Evolutionary conservation across 1,284 basidiomycete species (phyloP).

Genomic region (Golubevia sp.): DNA sequence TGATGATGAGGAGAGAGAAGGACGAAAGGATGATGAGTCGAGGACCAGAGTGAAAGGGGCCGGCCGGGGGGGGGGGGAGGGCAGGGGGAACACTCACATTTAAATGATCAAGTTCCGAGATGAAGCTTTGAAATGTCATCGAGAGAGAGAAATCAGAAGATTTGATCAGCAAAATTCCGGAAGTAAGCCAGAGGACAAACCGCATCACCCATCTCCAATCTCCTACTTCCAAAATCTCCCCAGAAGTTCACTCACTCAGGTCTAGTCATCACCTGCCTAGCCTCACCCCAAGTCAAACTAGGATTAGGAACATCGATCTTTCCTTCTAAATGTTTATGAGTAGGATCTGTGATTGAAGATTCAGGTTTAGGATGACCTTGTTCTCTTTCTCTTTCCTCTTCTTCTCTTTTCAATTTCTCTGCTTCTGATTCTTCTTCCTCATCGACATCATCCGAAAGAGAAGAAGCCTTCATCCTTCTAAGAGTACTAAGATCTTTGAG

Average conservation of each 20-base stretch:
- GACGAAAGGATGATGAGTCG: too few species aligned
- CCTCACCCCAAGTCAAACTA: constrained; percentile 49
- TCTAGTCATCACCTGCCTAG: constrained; percentile 49
- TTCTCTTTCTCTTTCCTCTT: constrained; percentile 14
- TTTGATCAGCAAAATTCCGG: too few species aligned
- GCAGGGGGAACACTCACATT: constrained; percentile 4
- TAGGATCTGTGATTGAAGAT: constrained; percentile 30
- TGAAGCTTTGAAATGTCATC: not conserved
- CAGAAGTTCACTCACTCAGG: constrained; percentile 41
- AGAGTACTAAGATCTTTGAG: not conserved
- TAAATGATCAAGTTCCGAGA: constrained; percentile 5
- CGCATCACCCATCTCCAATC: too few species aligned
- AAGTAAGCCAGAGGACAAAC: too few species aligned
- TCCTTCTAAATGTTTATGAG: constrained; percentile 22
- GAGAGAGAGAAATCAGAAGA: not conserved
- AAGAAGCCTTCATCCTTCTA: too few species aligned
- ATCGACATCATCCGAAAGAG: constrained; percentile 6
- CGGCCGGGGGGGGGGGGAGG: not conserved
- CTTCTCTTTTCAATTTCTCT: constrained; percentile 28
- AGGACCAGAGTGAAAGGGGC: too few species aligned
- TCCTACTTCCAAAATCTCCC: too few species aligned
- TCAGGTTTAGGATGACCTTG: constrained; percentile 19
- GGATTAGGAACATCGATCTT: constrained; percentile 40
- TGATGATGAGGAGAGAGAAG: too few species aligned
- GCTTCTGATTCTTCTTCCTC: constrained; percentile 7